Conservation (phyloP, 1,284 basidiomycete species). For the Ustilago lituana region DNA sequence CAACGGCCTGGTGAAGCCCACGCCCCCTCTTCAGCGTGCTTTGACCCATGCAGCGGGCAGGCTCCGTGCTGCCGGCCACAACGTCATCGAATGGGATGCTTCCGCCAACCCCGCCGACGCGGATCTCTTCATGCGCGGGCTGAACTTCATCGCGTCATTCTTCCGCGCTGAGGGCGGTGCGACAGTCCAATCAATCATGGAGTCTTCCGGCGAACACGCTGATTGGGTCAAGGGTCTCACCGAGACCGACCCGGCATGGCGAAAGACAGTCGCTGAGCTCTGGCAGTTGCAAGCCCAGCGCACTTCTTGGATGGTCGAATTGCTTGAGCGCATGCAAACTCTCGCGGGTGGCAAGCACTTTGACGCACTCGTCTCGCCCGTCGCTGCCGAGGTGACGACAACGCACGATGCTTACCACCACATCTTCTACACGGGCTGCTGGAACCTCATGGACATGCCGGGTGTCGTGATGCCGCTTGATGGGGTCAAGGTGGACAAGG, state of each 20-base stretch:
- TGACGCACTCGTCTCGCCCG: slow-evolving; percentile 46
- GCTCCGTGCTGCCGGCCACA: slow-evolving; percentile 76
- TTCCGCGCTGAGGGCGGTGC: slow-evolving; percentile 52
- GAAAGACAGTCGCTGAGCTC: slow-evolving; percentile 28
- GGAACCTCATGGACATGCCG: slow-evolving; percentile 55
- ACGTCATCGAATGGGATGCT: slow-evolving; percentile 70
- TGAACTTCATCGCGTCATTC: slow-evolving; percentile 22
- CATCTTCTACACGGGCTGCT: slow-evolving; percentile 50
- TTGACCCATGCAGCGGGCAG: slow-evolving; percentile 74
- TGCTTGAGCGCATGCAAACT: slow-evolving; percentile 27
- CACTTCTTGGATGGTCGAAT: slow-evolving; percentile 32
- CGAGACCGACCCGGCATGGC: slow-evolving; percentile 1
- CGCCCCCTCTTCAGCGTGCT: slow-evolving; percentile 77
- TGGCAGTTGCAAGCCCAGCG: slow-evolving; percentile 47
- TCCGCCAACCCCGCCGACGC: slow-evolving; percentile 17
- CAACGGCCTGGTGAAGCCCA: slow-evolving; percentile 74
- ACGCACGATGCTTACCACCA: slow-evolving; percentile 44
- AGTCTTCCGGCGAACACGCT: slow-evolving; percentile 35
- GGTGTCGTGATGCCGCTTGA: slow-evolving; percentile 33
- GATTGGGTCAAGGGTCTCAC: slow-evolving; percentile 45
- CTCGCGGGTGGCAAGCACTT: slow-evolving; percentile 17
- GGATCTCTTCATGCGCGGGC: slow-evolving; percentile 26
- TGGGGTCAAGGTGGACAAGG: slow-evolving; percentile 21
- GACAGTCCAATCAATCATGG: slow-evolving; percentile 44
- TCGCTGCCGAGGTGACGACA: slow-evolving; percentile 37